Conservation (phyloP, 176 grass and related monocot genomes). For the Ampelocalamus luodianensis region DNA sequence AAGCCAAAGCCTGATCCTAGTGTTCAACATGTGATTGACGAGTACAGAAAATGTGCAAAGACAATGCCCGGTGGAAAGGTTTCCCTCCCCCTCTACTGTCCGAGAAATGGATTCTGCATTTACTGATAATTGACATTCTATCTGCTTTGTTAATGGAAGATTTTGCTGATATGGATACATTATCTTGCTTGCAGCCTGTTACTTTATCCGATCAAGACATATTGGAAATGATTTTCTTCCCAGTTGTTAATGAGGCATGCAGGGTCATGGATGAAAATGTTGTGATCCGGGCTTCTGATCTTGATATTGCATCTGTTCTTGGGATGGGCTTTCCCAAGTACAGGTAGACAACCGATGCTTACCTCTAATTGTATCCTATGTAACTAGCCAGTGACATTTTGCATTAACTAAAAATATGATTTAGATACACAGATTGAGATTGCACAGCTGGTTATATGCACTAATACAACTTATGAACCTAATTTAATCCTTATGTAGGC, state of each 20-base stretch:
- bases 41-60: conserved; percentile 65
- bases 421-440: background rate
- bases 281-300: conserved; percentile 79
- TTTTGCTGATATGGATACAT: conserved; percentile 22
- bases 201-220: conserved; percentile 74
- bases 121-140: conserved; percentile 19
- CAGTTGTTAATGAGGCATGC: conserved; percentile 90
- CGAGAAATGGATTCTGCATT: conserved; percentile 22
- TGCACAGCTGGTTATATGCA: background rate
- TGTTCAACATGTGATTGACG: conserved; percentile 74
- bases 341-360: conserved; percentile 57
- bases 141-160: background rate
- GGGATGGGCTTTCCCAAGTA: conserved; percentile 97
- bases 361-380: conserved; percentile 32
- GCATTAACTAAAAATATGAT: background rate
- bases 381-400: background rate
- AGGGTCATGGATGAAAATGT: conserved; percentile 90
- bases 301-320: conserved; percentile 93
- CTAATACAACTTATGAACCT: conserved; percentile 7
- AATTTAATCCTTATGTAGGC: background rate
- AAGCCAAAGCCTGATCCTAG: conserved; percentile 92
- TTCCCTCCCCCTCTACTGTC: conserved; percentile 7
- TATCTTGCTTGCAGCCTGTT: conserved; percentile 64
- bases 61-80: conserved; percentile 84
- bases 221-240: conserved; percentile 98